phyloP scores from a whole-genome alignment of 768 basidiomycete species.

The Chalciporus pseudorubinellus region DNA sequence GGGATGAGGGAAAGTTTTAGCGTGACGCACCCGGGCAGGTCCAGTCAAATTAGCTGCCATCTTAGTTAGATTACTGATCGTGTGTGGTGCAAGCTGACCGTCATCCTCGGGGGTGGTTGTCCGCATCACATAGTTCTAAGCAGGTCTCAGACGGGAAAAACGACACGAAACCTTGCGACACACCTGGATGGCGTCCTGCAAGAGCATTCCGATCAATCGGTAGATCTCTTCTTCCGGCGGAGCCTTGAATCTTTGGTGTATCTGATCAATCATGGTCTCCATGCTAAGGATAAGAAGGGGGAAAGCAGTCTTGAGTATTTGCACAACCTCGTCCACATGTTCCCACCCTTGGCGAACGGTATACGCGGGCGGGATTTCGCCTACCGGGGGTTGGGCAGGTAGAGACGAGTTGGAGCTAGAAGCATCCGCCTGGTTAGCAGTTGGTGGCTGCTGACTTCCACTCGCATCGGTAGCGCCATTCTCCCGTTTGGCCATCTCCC shows the following conservation, averaged over 20 bases:
- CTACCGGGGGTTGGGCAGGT: slow-evolving; percentile 13
- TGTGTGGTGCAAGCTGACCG: slow-evolving; percentile 54
- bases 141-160: background rate
- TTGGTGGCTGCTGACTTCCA: slow-evolving; percentile 24
- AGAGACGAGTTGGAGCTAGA: slow-evolving; percentile 13
- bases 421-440: slow-evolving; percentile 17
- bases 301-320: slow-evolving; percentile 93
- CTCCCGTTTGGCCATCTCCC: slow-evolving; percentile 28
- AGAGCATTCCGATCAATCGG: slow-evolving; percentile 80
- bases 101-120: slow-evolving; percentile 68
- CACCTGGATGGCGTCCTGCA: slow-evolving; percentile 86
- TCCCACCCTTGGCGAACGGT: slow-evolving; percentile 76
- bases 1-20: background rate
- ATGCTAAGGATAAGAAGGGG: slow-evolving; percentile 91
- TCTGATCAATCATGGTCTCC: slow-evolving; percentile 97
- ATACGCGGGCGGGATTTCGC: slow-evolving; percentile 26
- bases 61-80: slow-evolving; percentile 54
- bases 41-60: slow-evolving; percentile 60
- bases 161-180: slow-evolving; percentile 10
- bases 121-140: slow-evolving; percentile 67
- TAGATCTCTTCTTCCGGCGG: slow-evolving; percentile 92
- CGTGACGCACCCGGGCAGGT: slow-evolving; percentile 51
- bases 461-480: slow-evolving; percentile 16
- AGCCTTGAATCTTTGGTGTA: slow-evolving; percentile 84
- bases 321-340: slow-evolving; percentile 88